Base-by-base conservation (phyloP, 2,329 filamentous ascomycete species). In the Akanthomyces uredinophilus region DNA sequence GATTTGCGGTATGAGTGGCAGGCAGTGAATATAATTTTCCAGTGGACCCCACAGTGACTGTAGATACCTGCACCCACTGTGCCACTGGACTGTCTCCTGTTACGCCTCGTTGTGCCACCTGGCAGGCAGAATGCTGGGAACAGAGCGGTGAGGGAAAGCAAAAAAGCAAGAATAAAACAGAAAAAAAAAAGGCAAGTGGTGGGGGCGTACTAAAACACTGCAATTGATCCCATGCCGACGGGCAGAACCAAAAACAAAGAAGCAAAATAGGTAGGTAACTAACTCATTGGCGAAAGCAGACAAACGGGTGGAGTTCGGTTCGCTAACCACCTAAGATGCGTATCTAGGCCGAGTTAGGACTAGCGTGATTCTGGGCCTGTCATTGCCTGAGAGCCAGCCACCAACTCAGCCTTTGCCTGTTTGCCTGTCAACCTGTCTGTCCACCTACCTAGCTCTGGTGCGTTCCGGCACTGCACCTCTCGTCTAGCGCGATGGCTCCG, bases 281-380 rank as follows among this genome's bases (percentile, higher is more conserved):
- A n/a, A n/a, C n/a, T n/a, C n/a, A n/a, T n/a, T 35, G 7, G 32
- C 10, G 32, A 35, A 35, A 35, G 32, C 32, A 29, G 32, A 8
- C 32, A 35, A 35, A 8, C 11, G 22, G 13, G 5, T 50, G 11
- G 16, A 22, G 16, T 4, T 50, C 14, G 18, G 37, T 29, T 39
- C 39, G 47, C 13, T 11, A 29, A 60, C 32, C n/a, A n/a, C n/a
- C n/a, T n/a, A n/a, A n/a, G n/a, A n/a, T n/a, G n/a, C n/a, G 8
- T 27, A 54, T n/a, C 24, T 27, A 20, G 7, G n/a, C 59, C 54
- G 56, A 60, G 32, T 60, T 13, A 32, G 54, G 55, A 49, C 44
- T 63, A 63, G 61, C 61, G 61, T 32, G 20, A 22, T 51, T 54
- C 32, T 39, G 39, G 32, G 35, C n/a, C 11, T 29, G 22, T 6